A percentile compares a stretch with the other conserved stretches of the same genome.
Evolutionary conservation across 139 green algal species (phyloP).

Genomic region (Tetradesmus obliquus): DNA sequence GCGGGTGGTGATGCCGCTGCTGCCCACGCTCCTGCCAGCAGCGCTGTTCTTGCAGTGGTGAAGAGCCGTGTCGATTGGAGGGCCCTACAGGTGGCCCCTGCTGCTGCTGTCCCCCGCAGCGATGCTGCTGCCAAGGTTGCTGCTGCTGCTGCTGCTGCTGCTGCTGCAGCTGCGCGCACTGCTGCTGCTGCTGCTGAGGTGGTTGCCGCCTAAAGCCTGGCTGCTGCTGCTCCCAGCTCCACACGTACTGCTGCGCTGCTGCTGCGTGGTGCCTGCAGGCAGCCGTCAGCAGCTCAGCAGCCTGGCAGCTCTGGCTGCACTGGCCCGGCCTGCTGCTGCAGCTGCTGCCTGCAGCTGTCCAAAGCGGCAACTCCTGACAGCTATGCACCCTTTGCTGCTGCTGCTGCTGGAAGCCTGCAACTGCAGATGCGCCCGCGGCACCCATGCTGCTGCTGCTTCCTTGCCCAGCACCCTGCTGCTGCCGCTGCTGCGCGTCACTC

Average conservation of each 20-base stretch:
- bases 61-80: neutral
- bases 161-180: neutral
- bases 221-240: neutral
- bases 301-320: neutral
- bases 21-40: neutral
- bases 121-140: neutral
- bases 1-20: neutral
- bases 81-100: neutral
- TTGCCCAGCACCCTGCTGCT: neutral
- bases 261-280: neutral
- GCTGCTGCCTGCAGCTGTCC: neutral
- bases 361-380: neutral
- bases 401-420: conserved; percentile 5
- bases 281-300: neutral
- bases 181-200: conserved; percentile 12
- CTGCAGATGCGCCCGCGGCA: neutral
- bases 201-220: neutral
- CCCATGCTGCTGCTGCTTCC: neutral
- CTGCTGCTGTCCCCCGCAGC: neutral
- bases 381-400: neutral
- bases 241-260: neutral
- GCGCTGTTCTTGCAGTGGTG: neutral
- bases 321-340: neutral
- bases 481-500: neutral
- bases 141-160: neutral